Evolutionary conservation across 1,139 yeast genomes (phyloP), one percentile per base, ranked within the genome.

Genomic region (Eremothecium sinecaudum): DNA sequence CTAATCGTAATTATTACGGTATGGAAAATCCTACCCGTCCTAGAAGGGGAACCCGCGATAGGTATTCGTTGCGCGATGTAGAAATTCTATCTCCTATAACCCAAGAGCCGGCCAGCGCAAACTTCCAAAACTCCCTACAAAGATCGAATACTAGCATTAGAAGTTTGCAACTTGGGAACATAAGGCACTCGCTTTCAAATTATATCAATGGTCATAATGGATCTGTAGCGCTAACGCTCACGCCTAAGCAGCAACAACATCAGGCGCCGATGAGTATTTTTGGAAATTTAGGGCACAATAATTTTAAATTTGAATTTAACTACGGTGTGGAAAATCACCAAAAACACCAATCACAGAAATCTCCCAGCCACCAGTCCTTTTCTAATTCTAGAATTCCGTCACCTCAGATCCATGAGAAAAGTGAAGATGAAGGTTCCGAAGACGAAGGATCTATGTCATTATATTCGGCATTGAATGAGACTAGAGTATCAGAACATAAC

Each of bases 361-460:
- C 32, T n/a, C 25, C 25, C 5, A 14, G 24, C 10, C 13, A 18
- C 11, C 20, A 22, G 8, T 13, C 15, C 9, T 26, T 25, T 4
- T 23, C 20, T 4, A 26, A 24, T n/a, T 26, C 17, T 15, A 25
- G 24, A 6, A 22, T 18, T 5, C 28, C 34, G 9, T 22, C 39
- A 5, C 39, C 43, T 2, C 15, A 31, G 3, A 18, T 25, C 15
- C 26, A 20, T 8, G 33, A 26, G 4, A 21, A n/a, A 4, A n/a
- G 19, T 8, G 36, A 35, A n/a, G 45, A 40, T 28, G 48, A 43
- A 7, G 44, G 44, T 7, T 44, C 52, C 26, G 69, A 59, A 37
- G 62, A 60, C 38, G 63, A 63, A 39, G 63, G 61, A 0, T 63
- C 69, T 0, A 62, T 64, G 67, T 63, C 68, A 1, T 46, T 64